Base-by-base conservation (phyloP, 495 filamentous ascomycete species). In the Neurospora sp. region DNA sequence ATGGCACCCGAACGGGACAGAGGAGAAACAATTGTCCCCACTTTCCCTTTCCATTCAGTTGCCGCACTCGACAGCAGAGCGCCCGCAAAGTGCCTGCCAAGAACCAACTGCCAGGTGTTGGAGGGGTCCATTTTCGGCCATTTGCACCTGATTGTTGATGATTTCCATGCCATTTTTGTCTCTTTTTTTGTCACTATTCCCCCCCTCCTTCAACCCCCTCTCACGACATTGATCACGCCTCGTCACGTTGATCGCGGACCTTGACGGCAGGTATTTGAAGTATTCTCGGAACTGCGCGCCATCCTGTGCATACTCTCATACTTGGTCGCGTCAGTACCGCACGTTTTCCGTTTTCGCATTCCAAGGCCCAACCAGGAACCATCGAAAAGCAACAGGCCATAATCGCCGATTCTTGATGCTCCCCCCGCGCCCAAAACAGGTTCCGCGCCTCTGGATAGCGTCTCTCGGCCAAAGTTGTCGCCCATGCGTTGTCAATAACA, bases 401-500 rank as follows among this genome's bases (percentile, higher is more conserved):
- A 66, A 66, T 35, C 54, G 76, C 74, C 74, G 72, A 76, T 78
- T 76, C 73, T 77, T 80, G 75, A 82, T 82, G 80, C 78, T 76
- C 7, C 70, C 70, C 72, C 70, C 77, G 78, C 79, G 74, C 71
- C 62, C 74, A 74, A 41, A 73, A 66, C 76, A 74, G 62, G 76
- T 74, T 70, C 75, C 77, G 49, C 78, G 73, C 69, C 72, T 77
- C 44, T 75, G 76, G 66, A 79, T 77, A 35, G 75, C 80, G 72
- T 80, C 76, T 49, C 69, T 78, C 73, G 72, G 74, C 75, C 60
- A 66, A 18, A 35, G 14, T 9, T 66, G 54, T 66, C 54, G 54
- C 54, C 54, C 27, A 66, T 66, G 54, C 54, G 54, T 66, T 66
- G 54, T 66, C 27, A 66, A 37, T 16, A 66, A 66, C 54, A 62